Percentiles rank a stretch among this genome's conserved stretches.
Evolutionary conservation across 441 rosid genomes (phyloP).

Genomic region (Erysimum cheiri): DNA sequence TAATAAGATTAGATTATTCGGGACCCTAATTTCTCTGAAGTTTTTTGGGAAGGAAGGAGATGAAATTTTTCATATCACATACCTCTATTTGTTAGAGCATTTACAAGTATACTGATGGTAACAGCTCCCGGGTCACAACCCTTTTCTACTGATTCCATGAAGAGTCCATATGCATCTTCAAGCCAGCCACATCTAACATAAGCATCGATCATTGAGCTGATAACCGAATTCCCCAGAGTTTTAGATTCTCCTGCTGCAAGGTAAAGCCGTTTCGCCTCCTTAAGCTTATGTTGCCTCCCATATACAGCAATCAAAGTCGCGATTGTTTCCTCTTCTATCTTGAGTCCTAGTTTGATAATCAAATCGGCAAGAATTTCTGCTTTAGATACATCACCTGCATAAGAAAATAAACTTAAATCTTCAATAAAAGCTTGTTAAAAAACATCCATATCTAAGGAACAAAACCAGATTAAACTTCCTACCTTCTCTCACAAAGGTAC

Average conservation of each 20-base stretch:
- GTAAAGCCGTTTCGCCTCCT: slow-evolving; percentile 63
- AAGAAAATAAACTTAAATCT: slow-evolving; percentile 33
- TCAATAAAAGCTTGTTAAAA: slow-evolving; percentile 22
- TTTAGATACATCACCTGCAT: slow-evolving; percentile 62
- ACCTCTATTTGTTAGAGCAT: slow-evolving; percentile 73
- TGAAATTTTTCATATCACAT: slow-evolving; percentile 30
- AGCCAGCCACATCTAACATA: slow-evolving; percentile 69
- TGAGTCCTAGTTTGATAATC: slow-evolving; percentile 53
- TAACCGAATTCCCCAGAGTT: slow-evolving; percentile 49
- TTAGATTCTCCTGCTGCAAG: slow-evolving; percentile 54
- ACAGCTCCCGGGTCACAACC: slow-evolving; percentile 61
- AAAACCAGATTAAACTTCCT: not conserved
- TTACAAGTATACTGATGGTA: slow-evolving; percentile 71
- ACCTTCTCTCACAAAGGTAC: slow-evolving; percentile 66
- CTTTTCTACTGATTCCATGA: slow-evolving; percentile 54
- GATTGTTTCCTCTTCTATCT: slow-evolving; percentile 58
- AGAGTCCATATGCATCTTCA: slow-evolving; percentile 64
- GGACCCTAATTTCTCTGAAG: not conserved
- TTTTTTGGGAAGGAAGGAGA: slow-evolving; percentile 6
- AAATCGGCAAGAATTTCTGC: slow-evolving; percentile 52
- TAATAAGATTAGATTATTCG: slow-evolving; percentile 21
- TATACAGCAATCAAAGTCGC: slow-evolving; percentile 62
- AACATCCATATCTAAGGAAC: slow-evolving; percentile 11
- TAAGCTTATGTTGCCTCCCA: slow-evolving; percentile 61
- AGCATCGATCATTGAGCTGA: slow-evolving; percentile 71